A percentile compares a stretch with the other conserved stretches of the same genome.
Evolutionary conservation across 495 filamentous ascomycete genomes (phyloP).

Genomic region (Hypoxylon trugodes): DNA sequence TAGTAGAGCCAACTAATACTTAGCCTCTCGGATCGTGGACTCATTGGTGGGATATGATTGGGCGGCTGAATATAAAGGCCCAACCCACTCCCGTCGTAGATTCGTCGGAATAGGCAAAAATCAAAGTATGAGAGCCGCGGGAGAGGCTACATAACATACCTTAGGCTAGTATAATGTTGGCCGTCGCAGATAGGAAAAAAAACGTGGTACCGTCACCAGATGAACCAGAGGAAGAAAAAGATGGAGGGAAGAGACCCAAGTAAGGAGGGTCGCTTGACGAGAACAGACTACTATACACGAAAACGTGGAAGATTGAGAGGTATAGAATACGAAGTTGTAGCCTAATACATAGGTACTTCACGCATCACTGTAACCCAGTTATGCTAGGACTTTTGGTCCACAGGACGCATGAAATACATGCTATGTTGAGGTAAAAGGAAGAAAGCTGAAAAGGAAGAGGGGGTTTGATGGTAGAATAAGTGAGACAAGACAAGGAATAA

Average conservation of each 20-base stretch:
- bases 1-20: conserved; percentile 27
- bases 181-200: conserved; percentile 8
- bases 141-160: not conserved
- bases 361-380: conserved; percentile 25
- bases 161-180: not conserved
- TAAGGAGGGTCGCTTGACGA: conserved; percentile 15
- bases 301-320: not conserved
- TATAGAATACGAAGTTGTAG: conserved; percentile 31
- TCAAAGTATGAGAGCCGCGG: conserved; percentile 2
- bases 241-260: too few relatives aligned
- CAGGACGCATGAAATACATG: conserved; percentile 10
- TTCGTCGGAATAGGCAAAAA: conserved; percentile 35
- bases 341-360: conserved; percentile 11
- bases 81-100: conserved; percentile 17
- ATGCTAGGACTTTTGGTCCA: too few relatives aligned
- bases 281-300: not conserved
- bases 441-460: not conserved
- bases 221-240: conserved; percentile 5
- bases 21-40: conserved; percentile 27
- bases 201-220: not conserved
- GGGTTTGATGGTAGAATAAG: too few relatives aligned
- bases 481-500: conserved; percentile 15
- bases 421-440: not conserved
- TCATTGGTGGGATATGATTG: conserved; percentile 33
- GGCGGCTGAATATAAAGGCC: conserved; percentile 32